Evolutionary conservation across 306 rosid species (phyloP).

Genomic region (Lupinus albus): DNA sequence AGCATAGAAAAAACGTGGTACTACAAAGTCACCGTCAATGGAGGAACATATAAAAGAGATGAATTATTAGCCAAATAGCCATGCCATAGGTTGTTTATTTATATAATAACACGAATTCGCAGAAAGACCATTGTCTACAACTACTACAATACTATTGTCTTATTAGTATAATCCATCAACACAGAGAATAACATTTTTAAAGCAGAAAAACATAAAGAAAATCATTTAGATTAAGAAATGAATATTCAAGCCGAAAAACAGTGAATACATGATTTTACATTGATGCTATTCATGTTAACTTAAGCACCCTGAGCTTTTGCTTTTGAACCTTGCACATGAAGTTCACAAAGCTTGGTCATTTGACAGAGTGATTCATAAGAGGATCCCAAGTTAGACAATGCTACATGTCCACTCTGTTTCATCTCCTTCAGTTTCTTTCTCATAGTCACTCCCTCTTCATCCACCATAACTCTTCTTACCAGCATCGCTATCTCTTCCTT

Average conservation of each 20-base stretch:
- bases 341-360: constrained; percentile 19
- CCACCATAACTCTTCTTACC: constrained; percentile 58
- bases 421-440: constrained; percentile 38
- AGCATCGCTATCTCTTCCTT: constrained; percentile 46
- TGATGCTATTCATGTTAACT: too few species aligned
- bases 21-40: too few species aligned
- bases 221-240: neutral
- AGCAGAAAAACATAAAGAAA: neutral
- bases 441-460: constrained; percentile 33
- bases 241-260: neutral
- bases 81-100: too few species aligned
- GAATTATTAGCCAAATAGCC: too few species aligned
- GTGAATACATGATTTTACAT: too few species aligned
- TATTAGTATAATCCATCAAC: neutral
- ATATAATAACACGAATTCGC: too few species aligned
- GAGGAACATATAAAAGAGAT: too few species aligned
- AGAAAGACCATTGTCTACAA: too few species aligned
- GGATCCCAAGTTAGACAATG: constrained; percentile 40
- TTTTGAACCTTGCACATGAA: neutral
- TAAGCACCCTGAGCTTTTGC: neutral
- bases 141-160: too few species aligned
- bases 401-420: constrained; percentile 40
- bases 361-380: constrained; percentile 44
- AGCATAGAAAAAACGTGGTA: too few species aligned
- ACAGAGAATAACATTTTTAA: neutral